phyloP scores from a whole-genome alignment of 2,329 filamentous ascomycete species.

The Rhexocercosporidium sp. region DNA sequence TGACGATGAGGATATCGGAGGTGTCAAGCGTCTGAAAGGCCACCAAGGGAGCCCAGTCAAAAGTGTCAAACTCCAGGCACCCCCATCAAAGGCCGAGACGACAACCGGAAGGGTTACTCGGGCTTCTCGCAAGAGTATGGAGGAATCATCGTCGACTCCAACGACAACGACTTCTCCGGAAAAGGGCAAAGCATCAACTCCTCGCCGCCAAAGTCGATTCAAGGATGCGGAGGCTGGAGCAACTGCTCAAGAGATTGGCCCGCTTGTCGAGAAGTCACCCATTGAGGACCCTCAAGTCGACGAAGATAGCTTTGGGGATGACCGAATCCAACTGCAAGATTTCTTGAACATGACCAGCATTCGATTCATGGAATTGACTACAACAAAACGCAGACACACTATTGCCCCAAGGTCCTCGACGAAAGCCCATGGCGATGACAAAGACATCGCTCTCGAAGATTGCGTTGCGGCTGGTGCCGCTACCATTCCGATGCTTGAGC shows the following conservation, averaged over 20 bases:
- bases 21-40: conserved; percentile 73
- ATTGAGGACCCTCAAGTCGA: conserved; percentile 53
- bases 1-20: conserved; percentile 64
- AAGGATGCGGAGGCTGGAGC: conserved; percentile 53
- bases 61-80: conserved; percentile 71
- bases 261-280: conserved; percentile 49
- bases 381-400: conserved; percentile 89
- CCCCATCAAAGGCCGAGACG: conserved; percentile 69
- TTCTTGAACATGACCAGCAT: conserved; percentile 96
- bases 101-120: conserved; percentile 64
- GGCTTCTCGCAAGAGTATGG: conserved; percentile 54
- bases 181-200: conserved; percentile 57
- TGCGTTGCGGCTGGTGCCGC: conserved; percentile 89
- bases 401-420: conserved; percentile 60
- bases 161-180: conserved; percentile 54
- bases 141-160: conserved; percentile 49
- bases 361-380: conserved; percentile 98
- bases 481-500: conserved; percentile 88
- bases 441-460: conserved; percentile 66
- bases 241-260: conserved; percentile 47
- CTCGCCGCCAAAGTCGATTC: conserved; percentile 60
- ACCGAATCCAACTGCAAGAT: conserved; percentile 82
- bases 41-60: conserved; percentile 79
- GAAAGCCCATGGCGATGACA: conserved; percentile 39
- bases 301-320: conserved; percentile 47